Percentiles rank a stretch among this genome's conserved stretches.
phyloP scores from a whole-genome alignment of 495 filamentous ascomycete genomes.

The Bryoglossum gracile region DNA sequence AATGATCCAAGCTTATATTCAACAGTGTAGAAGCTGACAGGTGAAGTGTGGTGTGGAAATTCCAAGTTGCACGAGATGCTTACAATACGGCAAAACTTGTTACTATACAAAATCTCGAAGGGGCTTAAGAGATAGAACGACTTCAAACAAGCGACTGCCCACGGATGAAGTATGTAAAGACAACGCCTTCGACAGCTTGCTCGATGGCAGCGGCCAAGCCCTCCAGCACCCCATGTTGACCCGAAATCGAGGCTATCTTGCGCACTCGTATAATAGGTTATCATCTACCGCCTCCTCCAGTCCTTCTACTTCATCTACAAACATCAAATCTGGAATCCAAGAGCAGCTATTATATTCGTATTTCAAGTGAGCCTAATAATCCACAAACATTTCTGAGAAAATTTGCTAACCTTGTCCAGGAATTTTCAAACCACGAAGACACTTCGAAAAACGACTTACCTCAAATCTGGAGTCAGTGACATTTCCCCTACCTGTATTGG shows the following conservation, averaged over 20 bases:
- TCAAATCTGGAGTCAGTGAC: constrained; percentile 25
- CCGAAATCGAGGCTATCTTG: no score
- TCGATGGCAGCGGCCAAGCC: neutral
- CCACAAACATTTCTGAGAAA: neutral
- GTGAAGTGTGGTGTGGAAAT: constrained; percentile 47
- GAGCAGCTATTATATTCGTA: constrained; percentile 43
- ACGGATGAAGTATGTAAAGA: constrained; percentile 17
- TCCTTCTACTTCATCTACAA: no score
- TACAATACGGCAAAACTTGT: constrained; percentile 36
- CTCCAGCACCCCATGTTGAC: neutral
- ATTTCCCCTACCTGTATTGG: constrained; percentile 44
- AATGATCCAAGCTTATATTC: neutral
- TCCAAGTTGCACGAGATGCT: constrained; percentile 39
- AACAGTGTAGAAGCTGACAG: constrained; percentile 44
- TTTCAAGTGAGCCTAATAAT: constrained; percentile 31
- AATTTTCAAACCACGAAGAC: constrained; percentile 38
- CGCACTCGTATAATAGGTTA: no score
- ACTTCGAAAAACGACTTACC: constrained; percentile 29
- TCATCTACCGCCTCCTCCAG: no score
- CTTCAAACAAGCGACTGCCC: constrained; percentile 29
- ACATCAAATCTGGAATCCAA: constrained; percentile 5
- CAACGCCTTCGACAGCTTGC: constrained; percentile 3
- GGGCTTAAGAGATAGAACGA: constrained; percentile 36
- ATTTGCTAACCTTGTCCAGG: no score
- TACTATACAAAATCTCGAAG: constrained; percentile 44